A percentile compares a stretch with the other conserved stretches of the same genome.
Conservation (phyloP, 805 yeast species). For the Sporopachydermia quercuum region DNA sequence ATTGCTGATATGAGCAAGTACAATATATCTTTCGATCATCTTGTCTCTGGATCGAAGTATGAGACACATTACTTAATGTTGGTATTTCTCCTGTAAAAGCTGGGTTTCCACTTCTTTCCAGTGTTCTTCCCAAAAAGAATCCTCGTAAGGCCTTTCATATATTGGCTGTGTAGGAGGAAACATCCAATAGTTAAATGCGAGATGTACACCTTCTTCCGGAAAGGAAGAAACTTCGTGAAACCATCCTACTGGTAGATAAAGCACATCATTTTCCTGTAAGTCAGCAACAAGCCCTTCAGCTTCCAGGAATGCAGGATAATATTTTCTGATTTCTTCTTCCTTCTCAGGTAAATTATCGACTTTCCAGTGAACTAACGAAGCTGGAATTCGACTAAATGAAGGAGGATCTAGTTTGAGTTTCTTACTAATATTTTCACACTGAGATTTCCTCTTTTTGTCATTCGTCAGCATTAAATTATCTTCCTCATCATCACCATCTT, state of each 20-base stretch:
- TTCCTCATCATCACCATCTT: not conserved
- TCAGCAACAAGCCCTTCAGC: not conserved
- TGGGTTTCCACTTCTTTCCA: conserved; percentile 1
- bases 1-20: no score
- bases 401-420: not conserved
- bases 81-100: no score
- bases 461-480: not conserved
- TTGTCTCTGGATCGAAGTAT: no score
- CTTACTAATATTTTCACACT: not conserved
- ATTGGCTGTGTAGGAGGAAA: not conserved
- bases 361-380: not conserved
- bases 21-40: no score
- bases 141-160: not conserved
- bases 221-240: not conserved
- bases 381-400: not conserved
- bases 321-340: not conserved
- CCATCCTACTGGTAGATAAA: not conserved
- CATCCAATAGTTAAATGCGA: conserved; percentile 1
- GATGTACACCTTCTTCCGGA: not conserved
- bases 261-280: not conserved
- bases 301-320: not conserved
- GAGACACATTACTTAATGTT: no score
- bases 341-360: not conserved
- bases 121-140: not conserved
- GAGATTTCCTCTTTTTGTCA: not conserved